Base-by-base conservation (phyloP, 139 green algal genomes). In the Tetratostichococcus sp. region DNA sequence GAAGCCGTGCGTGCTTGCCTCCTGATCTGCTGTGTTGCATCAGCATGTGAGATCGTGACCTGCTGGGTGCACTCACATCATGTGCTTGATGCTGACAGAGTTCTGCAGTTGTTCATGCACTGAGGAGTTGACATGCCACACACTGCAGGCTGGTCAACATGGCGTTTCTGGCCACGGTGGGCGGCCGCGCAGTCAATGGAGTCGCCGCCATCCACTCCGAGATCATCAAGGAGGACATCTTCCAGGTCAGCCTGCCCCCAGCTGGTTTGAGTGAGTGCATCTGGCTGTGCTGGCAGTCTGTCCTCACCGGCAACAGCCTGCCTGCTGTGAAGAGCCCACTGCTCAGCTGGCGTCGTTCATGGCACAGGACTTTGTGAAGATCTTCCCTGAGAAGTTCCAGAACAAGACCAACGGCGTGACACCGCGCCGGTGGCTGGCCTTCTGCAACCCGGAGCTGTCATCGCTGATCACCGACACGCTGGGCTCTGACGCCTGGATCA, bases 341-440 rank as follows among this genome's bases (percentile, higher is more conserved):
- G 30, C 16, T 50, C 62, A 31, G 28, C 28, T 69, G 28, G 62
- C 50, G 2, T 62, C 11, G 11, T 62, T 5, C 19, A 62, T 50
- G 31, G 1, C 30, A 35, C 78, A 85, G 81, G 88, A 97, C 73
- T 98, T 98, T 79, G 91, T 92, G 71, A 88, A 94, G 70, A 43
- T 94, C 35, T 79, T 77, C 71, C 88, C 83, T 35, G 57, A 88
- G 57, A 97, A 97, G 88, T 99, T 99, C 89, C 94, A 98, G 85
- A 99, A 99, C 93, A 98, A 98, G 88, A 99, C 96, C 80, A 99
- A 99, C 83, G 96, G 95, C 80, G 96, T 99, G 62, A 99, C 96
- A 1, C 92, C 89, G 34, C 89, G 96, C 76, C 90, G 96, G 71
- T 99, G 96, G 91, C 83, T 95, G 71, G 90, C 91, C 1, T 93